phyloP scores from a whole-genome alignment of 148 eudicot genomes.

The Talinum fruticosum region DNA sequence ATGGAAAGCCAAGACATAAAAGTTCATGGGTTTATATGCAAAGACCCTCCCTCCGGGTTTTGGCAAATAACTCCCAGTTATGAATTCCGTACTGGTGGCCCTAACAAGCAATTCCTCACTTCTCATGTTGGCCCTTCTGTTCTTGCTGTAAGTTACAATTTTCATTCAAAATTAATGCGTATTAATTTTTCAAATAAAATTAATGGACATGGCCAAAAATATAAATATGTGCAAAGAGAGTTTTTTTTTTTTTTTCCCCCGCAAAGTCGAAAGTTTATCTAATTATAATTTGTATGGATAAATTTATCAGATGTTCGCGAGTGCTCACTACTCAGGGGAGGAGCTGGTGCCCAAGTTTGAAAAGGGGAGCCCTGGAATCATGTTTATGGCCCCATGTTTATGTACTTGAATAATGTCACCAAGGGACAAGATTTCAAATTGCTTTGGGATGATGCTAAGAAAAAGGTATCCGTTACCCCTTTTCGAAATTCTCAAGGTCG shows the following conservation, averaged over 20 bases:
- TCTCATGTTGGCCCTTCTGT: constrained; percentile 74
- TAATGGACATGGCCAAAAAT: no score
- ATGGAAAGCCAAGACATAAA: constrained; percentile 52
- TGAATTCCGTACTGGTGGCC: constrained; percentile 76
- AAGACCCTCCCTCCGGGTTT: constrained; percentile 48
- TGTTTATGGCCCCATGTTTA: constrained; percentile 55
- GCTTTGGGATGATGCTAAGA: constrained; percentile 62
- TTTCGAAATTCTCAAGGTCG: no score
- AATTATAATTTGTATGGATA: no score
- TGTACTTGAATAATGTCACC: constrained; percentile 44
- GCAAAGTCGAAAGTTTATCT: no score
- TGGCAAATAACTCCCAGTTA: constrained; percentile 86
- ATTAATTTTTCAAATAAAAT: no score
- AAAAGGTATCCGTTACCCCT: constrained; percentile 38
- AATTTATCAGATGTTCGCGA: constrained; percentile 46
- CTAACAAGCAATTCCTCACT: constrained; percentile 69
- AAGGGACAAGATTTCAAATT: constrained; percentile 23
- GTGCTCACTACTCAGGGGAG: constrained; percentile 60
- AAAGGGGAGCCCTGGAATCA: constrained; percentile 61
- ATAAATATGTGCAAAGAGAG: no score
- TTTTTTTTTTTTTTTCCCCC: no score
- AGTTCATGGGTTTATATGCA: constrained; percentile 75
- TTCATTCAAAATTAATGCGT: no score
- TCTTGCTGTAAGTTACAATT: constrained; percentile 71
- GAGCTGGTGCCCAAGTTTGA: constrained; percentile 40